Conservation (phyloP, 1,284 basidiomycete genomes). For the Chalciporus sp. region DNA sequence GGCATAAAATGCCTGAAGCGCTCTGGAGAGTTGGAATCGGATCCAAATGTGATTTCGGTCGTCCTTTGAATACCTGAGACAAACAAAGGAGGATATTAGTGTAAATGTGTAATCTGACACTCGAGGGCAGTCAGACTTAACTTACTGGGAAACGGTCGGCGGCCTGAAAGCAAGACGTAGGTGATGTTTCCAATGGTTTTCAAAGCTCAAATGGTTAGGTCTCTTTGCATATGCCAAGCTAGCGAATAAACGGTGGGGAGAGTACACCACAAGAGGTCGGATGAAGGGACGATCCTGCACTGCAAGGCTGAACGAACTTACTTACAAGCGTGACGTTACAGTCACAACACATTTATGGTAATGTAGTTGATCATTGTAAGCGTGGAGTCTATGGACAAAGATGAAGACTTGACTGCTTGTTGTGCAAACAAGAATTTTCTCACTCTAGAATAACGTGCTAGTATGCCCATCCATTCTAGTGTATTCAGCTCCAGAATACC, state of each 20-base stretch:
- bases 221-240: constrained; percentile 7
- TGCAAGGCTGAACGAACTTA: constrained; percentile 36
- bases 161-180: constrained; percentile 6
- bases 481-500: not conserved
- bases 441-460: too few relatives aligned
- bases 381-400: too few relatives aligned
- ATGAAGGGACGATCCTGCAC: constrained; percentile 34
- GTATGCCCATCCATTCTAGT: not conserved
- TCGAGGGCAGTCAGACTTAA: constrained; percentile 12
- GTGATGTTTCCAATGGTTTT: constrained; percentile 9
- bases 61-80: constrained; percentile 1
- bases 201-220: constrained; percentile 15
- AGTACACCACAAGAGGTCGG: constrained; percentile 21
- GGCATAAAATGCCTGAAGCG: constrained; percentile 25
- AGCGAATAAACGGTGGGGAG: constrained; percentile 10
- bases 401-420: too few relatives aligned
- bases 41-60: constrained; percentile 10
- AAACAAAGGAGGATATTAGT: constrained; percentile 12
- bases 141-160: constrained; percentile 13
- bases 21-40: not conserved
- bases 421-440: too few relatives aligned
- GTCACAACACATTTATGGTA: constrained; percentile 36
- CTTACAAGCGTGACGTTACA: constrained; percentile 40
- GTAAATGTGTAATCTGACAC: constrained; percentile 7
- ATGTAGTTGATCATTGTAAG: constrained; percentile 37